A percentile compares a stretch with the other conserved stretches of the same genome.
phyloP scores from a whole-genome alignment of 2,329 filamentous ascomycete species.

The Clonostachys rosea region DNA sequence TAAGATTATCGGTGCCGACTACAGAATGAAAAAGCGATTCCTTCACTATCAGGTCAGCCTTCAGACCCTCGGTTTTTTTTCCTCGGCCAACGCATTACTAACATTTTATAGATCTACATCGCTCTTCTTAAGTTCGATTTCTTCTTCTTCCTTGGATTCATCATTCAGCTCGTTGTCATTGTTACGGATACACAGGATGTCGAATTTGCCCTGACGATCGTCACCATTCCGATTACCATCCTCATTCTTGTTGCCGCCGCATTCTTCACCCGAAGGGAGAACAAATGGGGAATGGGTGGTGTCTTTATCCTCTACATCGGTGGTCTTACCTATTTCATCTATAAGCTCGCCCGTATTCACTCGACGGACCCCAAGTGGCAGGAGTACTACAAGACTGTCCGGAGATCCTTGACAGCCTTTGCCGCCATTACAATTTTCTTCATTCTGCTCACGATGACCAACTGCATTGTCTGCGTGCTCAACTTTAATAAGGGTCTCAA shows the following conservation, averaged over 20 bases:
- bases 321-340: constrained; percentile 90
- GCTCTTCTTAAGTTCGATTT: constrained; percentile 98
- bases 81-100: constrained; percentile 10
- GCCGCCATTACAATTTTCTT: constrained; percentile 88
- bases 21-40: constrained; percentile 95
- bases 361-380: constrained; percentile 43
- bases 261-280: constrained; percentile 81
- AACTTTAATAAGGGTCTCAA: constrained; percentile 92
- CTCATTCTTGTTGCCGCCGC: constrained; percentile 80
- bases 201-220: constrained; percentile 83
- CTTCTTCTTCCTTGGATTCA: constrained; percentile 99
- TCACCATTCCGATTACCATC: constrained; percentile 88
- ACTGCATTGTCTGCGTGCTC: constrained; percentile 79
- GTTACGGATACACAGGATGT: constrained; percentile 64
- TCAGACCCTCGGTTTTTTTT: background rate
- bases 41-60: constrained; percentile 82
- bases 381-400: constrained; percentile 68
- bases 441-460: constrained; percentile 82
- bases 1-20: constrained; percentile 96
- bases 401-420: constrained; percentile 85
- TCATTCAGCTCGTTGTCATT: constrained; percentile 94
- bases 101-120: constrained; percentile 75
- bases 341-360: constrained; percentile 97
- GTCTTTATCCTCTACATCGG: constrained; percentile 86
- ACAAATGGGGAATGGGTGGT: constrained; percentile 67